Conservation (phyloP, 306 rosid genomes). For the Arachis hypogaea region DNA sequence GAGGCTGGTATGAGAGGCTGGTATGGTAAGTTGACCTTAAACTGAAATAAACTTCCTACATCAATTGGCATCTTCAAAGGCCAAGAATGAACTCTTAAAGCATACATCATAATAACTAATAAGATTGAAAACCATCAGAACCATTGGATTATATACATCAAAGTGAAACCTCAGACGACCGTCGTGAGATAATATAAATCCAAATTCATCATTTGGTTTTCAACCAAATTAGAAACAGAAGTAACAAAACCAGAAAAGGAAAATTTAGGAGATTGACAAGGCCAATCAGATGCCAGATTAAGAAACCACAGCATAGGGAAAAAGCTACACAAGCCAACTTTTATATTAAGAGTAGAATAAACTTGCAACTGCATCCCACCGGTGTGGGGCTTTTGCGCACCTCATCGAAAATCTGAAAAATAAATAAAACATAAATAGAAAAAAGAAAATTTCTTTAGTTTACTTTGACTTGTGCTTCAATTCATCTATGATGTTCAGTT, state of each 20-base stretch:
- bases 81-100: no score
- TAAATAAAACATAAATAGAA: no score
- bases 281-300: no score
- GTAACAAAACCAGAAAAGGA: neutral
- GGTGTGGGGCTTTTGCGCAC: conserved; percentile 16
- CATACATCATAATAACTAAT: no score
- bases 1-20: no score
- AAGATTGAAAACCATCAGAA: conserved; percentile 34
- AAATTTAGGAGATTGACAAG: no score
- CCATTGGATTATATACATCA: conserved; percentile 24
- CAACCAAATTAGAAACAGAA: neutral
- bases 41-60: no score
- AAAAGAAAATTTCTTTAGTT: neutral
- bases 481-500: neutral
- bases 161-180: conserved; percentile 36
- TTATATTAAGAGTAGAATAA: neutral
- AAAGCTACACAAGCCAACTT: neutral
- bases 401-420: neutral
- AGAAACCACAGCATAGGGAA: no score
- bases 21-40: neutral
- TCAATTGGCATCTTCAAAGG: no score
- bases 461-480: neutral
- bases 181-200: conserved; percentile 32
- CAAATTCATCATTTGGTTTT: conserved; percentile 27
- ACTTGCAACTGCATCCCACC: neutral